A percentile compares a stretch with the other conserved stretches of the same genome.
These are phyloP conservation scores for Pseudocercospora vitis DNA, from an alignment of 2,329 filamentous ascomycete genomes.

Conservation along the genomic window DNA sequence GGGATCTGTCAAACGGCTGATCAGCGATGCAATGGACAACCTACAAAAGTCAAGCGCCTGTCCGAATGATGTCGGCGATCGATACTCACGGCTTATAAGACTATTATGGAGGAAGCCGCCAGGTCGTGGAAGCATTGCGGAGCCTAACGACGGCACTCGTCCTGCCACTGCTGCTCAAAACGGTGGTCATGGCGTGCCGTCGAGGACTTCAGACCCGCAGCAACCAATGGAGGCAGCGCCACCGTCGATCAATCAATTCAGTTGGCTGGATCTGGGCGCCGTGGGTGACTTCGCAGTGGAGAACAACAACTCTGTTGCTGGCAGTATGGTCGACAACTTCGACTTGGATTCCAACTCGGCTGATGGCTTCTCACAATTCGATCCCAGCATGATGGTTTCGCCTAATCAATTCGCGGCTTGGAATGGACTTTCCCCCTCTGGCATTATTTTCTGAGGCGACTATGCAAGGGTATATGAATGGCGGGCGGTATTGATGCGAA, in stretches of 20 bases:
- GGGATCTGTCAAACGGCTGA: slow-evolving; percentile 57
- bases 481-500: background rate
- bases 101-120: slow-evolving; percentile 56
- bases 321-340: slow-evolving; percentile 34
- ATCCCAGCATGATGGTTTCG: slow-evolving; percentile 31
- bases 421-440: slow-evolving; percentile 30
- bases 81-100: slow-evolving; percentile 61
- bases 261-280: slow-evolving; percentile 61
- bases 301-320: slow-evolving; percentile 34
- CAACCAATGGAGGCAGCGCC: slow-evolving; percentile 25
- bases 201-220: slow-evolving; percentile 11
- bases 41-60: slow-evolving; percentile 60
- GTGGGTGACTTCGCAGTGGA: slow-evolving; percentile 56
- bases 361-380: slow-evolving; percentile 34
- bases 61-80: slow-evolving; percentile 59
- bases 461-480: background rate
- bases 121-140: slow-evolving; percentile 28
- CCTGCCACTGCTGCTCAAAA: slow-evolving; percentile 20
- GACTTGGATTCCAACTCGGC: slow-evolving; percentile 30
- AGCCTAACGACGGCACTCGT: slow-evolving; percentile 26
- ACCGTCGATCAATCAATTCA: slow-evolving; percentile 55
- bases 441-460: slow-evolving; percentile 30
- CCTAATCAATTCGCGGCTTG: slow-evolving; percentile 29
- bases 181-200: slow-evolving; percentile 14
- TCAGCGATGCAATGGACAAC: slow-evolving; percentile 59